phyloP scores from a whole-genome alignment of 495 filamentous ascomycete species.

The Friedmanniomyces endolithicus region DNA sequence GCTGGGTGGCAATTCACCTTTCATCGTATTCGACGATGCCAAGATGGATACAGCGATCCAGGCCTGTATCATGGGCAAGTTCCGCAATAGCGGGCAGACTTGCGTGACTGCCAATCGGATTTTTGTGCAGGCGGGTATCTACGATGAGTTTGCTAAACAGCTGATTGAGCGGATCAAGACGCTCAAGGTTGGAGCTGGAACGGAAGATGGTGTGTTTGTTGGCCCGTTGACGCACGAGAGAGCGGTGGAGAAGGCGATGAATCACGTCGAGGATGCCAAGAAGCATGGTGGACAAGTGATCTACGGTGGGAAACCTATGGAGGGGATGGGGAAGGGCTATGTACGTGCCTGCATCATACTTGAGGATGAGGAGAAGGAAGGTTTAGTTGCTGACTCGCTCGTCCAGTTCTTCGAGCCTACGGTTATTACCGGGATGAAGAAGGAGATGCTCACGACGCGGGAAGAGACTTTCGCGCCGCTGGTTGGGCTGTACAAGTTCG shows the following conservation, averaged over 20 bases:
- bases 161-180: slow-evolving; percentile 60
- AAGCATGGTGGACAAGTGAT: slow-evolving; percentile 60
- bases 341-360: neutral
- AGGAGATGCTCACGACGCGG: slow-evolving; percentile 60
- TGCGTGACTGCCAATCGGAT: slow-evolving; percentile 85
- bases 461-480: slow-evolving; percentile 89
- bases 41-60: slow-evolving; percentile 65
- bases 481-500: slow-evolving; percentile 70
- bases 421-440: slow-evolving; percentile 66
- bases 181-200: slow-evolving; percentile 70
- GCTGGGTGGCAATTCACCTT: slow-evolving; percentile 81
- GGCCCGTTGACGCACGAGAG: slow-evolving; percentile 72
- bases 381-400: neutral
- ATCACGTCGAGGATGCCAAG: slow-evolving; percentile 65
- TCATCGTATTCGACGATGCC: slow-evolving; percentile 88
- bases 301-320: slow-evolving; percentile 56
- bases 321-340: slow-evolving; percentile 32
- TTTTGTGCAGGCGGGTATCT: slow-evolving; percentile 67
- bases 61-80: slow-evolving; percentile 67
- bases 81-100: slow-evolving; percentile 78
- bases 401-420: slow-evolving; percentile 62
- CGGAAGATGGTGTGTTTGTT: slow-evolving; percentile 53
- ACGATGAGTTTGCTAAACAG: slow-evolving; percentile 60
- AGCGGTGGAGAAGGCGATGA: slow-evolving; percentile 62
- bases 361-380: neutral